Evolutionary conservation across 345 rosid genomes (phyloP).

Genomic region (Psidium friedrichsthalianum): DNA sequence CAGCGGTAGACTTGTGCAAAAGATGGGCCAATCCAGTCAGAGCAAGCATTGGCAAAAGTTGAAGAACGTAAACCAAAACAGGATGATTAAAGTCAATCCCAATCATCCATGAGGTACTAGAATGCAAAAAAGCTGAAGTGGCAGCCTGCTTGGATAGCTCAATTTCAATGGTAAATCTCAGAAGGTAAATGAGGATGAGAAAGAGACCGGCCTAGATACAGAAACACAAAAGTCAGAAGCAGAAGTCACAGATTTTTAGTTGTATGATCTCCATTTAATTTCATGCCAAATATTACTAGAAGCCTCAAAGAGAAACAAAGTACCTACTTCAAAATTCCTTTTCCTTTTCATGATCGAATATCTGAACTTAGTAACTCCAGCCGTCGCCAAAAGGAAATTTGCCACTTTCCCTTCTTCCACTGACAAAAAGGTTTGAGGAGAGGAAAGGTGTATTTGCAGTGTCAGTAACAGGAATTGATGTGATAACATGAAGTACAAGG

Average conservation of each 20-base stretch:
- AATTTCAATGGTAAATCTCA: conserved; percentile 70
- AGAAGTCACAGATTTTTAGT: not conserved
- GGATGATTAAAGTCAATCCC: conserved; percentile 45
- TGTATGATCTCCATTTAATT: not conserved
- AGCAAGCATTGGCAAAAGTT: conserved; percentile 45
- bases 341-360: conserved; percentile 40
- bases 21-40: conserved; percentile 32
- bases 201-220: conserved; percentile 56
- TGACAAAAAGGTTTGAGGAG: conserved; percentile 13
- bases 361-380: conserved; percentile 58
- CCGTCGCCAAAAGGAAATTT: conserved; percentile 75
- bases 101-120: conserved; percentile 64
- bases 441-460: not conserved
- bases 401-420: conserved; percentile 99
- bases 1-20: conserved; percentile 18
- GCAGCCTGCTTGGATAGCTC: conserved; percentile 93
- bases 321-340: conserved; percentile 58
- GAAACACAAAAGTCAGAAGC: conserved; percentile 12
- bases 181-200: conserved; percentile 46
- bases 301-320: not conserved
- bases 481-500: not conserved
- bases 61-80: conserved; percentile 31
- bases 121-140: conserved; percentile 63
- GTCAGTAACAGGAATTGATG: not conserved
- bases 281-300: not conserved